These are phyloP conservation scores for Scopulariopsis brevicaulis DNA, from an alignment of 2,329 filamentous ascomycete genomes.

Conservation along the genomic window DNA sequence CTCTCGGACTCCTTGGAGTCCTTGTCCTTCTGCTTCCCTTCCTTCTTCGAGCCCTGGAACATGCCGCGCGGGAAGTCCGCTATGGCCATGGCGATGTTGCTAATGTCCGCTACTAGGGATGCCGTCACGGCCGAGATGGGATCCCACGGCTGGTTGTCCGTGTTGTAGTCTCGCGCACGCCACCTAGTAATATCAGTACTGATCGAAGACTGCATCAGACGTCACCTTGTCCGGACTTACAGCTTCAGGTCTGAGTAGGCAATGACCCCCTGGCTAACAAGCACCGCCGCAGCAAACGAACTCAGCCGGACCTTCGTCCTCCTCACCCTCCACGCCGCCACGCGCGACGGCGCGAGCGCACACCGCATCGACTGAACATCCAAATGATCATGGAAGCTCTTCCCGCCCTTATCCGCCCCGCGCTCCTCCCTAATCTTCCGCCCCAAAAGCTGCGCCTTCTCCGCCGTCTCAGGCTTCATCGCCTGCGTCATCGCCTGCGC, in stretches of 20 bases:
- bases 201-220: background rate
- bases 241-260: conserved; percentile 63
- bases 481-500: conserved; percentile 52
- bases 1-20: background rate
- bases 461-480: conserved; percentile 45
- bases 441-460: conserved; percentile 46
- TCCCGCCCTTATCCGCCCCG: conserved; percentile 50
- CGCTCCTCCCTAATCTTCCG: conserved; percentile 54
- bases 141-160: conserved; percentile 67
- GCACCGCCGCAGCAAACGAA: conserved; percentile 57
- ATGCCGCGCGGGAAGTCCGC: conserved; percentile 58
- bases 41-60: conserved; percentile 10
- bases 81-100: conserved; percentile 70
- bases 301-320: conserved; percentile 57
- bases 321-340: conserved; percentile 66
- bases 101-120: conserved; percentile 73
- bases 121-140: conserved; percentile 67
- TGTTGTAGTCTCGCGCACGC: conserved; percentile 55
- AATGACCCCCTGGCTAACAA: conserved; percentile 53
- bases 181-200: conserved; percentile 23
- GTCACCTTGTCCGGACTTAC: conserved; percentile 28
- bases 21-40: background rate
- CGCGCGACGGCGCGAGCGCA: conserved; percentile 52
- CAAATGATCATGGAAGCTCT: conserved; percentile 62
- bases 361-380: conserved; percentile 58